Evolutionary conservation across 176 grass and related monocot genomes (phyloP).

Genomic region (Miscanthus lutarioriparius): DNA sequence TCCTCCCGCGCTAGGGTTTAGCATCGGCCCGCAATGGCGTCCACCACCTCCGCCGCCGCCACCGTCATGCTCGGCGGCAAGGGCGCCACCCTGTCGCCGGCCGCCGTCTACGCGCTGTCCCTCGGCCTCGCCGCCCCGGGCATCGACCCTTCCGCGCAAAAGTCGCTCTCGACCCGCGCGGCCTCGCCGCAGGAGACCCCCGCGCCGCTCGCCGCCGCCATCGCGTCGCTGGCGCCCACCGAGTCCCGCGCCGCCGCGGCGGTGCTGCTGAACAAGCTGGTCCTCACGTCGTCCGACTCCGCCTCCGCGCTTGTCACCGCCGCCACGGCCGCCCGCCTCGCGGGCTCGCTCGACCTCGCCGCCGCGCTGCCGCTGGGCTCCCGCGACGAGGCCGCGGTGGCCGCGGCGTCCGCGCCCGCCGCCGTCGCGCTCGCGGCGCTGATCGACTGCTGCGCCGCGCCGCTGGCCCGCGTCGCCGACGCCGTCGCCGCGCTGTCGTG

Average conservation of each 20-base stretch:
- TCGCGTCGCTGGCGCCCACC: constrained; percentile 21
- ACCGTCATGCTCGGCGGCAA: constrained; percentile 64
- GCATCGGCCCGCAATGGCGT: neutral
- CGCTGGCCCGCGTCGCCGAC: constrained; percentile 65
- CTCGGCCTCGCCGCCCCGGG: constrained; percentile 31
- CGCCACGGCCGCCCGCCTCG: constrained; percentile 43
- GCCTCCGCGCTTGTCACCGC: constrained; percentile 42
- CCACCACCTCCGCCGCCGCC: constrained; percentile 27
- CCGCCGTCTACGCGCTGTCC: constrained; percentile 60
- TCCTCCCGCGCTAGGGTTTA: constrained; percentile 50
- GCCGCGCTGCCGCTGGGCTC: constrained; percentile 39
- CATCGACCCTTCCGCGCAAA: constrained; percentile 73
- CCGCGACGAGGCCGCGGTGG: constrained; percentile 59
- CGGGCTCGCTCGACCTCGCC: constrained; percentile 44
- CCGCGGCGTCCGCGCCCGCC: constrained; percentile 54
- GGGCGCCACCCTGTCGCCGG: constrained; percentile 52
- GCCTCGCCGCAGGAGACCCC: constrained; percentile 39
- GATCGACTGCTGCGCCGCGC: constrained; percentile 76
- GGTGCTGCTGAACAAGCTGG: constrained; percentile 85
- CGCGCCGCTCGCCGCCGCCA: neutral
- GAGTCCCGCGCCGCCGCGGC: constrained; percentile 63
- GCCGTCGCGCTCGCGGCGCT: constrained; percentile 56
- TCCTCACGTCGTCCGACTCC: constrained; percentile 55
- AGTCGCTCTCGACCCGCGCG: constrained; percentile 54
- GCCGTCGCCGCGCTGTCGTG: constrained; percentile 85